Conservation (phyloP, 345 rosid genomes). For the Syzygium oleosum region DNA sequence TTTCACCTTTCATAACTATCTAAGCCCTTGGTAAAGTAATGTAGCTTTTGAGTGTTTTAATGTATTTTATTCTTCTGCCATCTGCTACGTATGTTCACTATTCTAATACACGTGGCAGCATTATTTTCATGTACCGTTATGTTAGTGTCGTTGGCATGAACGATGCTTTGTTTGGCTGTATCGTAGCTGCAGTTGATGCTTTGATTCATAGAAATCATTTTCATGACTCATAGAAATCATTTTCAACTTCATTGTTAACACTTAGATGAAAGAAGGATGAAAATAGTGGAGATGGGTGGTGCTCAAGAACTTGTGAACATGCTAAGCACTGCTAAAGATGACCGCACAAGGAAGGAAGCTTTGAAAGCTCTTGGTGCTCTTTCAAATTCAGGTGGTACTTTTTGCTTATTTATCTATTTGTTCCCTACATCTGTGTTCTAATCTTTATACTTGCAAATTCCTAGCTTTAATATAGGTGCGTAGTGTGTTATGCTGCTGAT, state of each 20-base stretch:
- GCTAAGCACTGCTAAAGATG: constrained; percentile 76
- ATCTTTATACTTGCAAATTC: background rate
- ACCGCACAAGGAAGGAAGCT: constrained; percentile 71
- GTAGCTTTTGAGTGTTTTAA: background rate
- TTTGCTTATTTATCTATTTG: background rate
- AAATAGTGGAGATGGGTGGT: constrained; percentile 83
- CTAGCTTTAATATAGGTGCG: background rate
- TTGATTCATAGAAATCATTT: background rate
- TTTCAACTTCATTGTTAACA: background rate
- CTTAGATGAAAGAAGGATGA: constrained; percentile 82
- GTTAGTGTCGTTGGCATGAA: background rate
- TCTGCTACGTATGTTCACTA: background rate
- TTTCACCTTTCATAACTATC: background rate
- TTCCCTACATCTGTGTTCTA: background rate
- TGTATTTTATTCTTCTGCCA: background rate
- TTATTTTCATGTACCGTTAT: background rate
- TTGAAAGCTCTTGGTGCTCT: constrained; percentile 70
- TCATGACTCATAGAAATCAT: background rate
- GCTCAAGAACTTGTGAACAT: constrained; percentile 71
- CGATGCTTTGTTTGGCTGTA: background rate
- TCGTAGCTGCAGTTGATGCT: background rate
- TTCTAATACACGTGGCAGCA: background rate
- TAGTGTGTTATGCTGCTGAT: background rate
- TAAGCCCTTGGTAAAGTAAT: background rate
- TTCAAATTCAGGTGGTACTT: constrained; percentile 42